Evolutionary conservation across 2,329 filamentous ascomycete species (phyloP).

Genomic region (Stagonosporopsis vannaccii): DNA sequence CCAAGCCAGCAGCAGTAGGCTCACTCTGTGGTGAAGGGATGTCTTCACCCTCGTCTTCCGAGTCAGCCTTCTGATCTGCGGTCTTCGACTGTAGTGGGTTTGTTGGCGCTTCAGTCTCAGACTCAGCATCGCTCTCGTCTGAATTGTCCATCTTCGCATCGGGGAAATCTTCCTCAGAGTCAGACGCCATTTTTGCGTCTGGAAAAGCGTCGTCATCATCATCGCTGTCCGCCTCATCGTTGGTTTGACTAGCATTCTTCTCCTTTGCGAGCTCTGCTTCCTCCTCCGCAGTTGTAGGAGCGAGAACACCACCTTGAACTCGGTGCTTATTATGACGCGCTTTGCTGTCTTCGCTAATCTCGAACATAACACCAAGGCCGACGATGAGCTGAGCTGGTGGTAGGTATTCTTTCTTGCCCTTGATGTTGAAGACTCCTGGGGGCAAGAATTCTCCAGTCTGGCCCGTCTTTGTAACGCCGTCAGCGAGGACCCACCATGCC

Average conservation of each 20-base stretch:
- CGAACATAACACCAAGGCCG: conserved; percentile 87
- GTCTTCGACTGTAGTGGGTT: conserved; percentile 52
- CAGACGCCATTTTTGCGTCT: conserved; percentile 50
- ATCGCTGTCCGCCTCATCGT: conserved; percentile 42
- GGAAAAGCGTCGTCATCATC: conserved; percentile 55
- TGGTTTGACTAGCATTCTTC: conserved; percentile 23
- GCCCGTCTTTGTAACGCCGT: conserved; percentile 88
- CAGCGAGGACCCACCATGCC: conserved; percentile 92
- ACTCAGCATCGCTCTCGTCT: conserved; percentile 49
- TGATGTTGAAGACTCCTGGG: conserved; percentile 79
- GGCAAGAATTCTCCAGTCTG: conserved; percentile 81
- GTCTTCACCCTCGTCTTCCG: conserved; percentile 32
- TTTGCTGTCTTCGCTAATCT: conserved; percentile 87
- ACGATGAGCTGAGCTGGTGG: conserved; percentile 87
- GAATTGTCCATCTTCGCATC: conserved; percentile 50
- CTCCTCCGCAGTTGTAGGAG: conserved; percentile 30
- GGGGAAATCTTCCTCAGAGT: conserved; percentile 55
- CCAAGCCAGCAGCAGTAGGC: not conserved
- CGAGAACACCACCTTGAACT: conserved; percentile 53
- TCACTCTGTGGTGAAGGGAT: conserved; percentile 19
- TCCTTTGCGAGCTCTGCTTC: conserved; percentile 26
- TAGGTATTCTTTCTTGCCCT: conserved; percentile 88
- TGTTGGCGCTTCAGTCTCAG: conserved; percentile 36
- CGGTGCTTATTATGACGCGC: conserved; percentile 79
- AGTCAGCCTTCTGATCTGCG: conserved; percentile 21